A percentile compares a stretch with the other conserved stretches of the same genome.
Evolutionary conservation across 192 early-diverging fungal genomes (phyloP).

Genomic region (Endogone sp.): DNA sequence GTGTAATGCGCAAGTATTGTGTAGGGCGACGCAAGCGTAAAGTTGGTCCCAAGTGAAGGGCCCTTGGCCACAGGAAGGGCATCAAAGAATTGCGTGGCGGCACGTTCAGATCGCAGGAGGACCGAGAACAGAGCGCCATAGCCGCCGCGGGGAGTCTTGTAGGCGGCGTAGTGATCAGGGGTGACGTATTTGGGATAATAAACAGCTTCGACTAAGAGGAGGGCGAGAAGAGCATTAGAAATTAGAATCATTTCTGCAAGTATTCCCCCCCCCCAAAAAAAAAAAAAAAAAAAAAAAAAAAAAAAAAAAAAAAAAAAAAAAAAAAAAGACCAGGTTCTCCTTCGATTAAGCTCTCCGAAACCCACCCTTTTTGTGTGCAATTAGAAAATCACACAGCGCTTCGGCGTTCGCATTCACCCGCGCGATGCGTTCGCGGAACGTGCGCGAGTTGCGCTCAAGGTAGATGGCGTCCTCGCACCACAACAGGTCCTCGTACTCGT

Average conservation of each 20-base stretch:
- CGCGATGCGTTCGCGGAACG: conserved; percentile 68
- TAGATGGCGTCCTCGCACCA: conserved; percentile 95
- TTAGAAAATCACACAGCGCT: conserved; percentile 67
- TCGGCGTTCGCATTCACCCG: conserved; percentile 82
- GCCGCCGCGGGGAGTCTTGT: conserved; percentile 59
- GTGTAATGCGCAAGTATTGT: conserved; percentile 93
- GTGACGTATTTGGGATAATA: conserved; percentile 85
- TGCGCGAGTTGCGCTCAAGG: conserved; percentile 92
- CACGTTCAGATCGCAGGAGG: conserved; percentile 53
- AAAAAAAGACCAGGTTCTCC: too few species aligned
- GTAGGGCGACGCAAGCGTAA: conserved; percentile 92
- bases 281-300: neutral
- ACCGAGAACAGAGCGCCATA: conserved; percentile 91
- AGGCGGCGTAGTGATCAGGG: conserved; percentile 61
- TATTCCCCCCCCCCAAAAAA: neutral
- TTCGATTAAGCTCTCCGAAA: neutral
- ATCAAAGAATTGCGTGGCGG: conserved; percentile 77
- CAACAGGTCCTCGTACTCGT: conserved; percentile 75
- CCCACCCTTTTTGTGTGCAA: conserved; percentile 50
- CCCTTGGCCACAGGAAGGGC: conserved; percentile 80
- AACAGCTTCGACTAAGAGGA: conserved; percentile 59
- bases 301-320: neutral
- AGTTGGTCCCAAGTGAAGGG: conserved; percentile 95
- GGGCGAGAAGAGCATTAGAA: too few species aligned
- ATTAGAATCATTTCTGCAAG: conserved; percentile 9